Conservation (phyloP, 208 protist genomes). For the Phytomonas francai region DNA sequence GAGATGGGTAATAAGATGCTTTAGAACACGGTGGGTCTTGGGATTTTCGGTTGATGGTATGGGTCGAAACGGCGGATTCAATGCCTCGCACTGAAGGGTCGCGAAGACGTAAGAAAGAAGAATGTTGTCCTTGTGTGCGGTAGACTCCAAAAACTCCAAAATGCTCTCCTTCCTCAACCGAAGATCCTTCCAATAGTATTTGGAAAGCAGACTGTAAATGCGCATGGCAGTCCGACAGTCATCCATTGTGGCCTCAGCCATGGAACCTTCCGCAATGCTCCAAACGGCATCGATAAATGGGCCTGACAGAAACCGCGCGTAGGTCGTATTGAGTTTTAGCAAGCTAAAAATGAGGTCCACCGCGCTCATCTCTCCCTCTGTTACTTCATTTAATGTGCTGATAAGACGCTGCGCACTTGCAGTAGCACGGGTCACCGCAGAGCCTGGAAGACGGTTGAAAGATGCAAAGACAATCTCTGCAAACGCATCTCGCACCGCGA, state of each 20-base stretch:
- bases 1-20: conserved; percentile 67
- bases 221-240: conserved; percentile 82
- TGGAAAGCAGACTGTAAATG: conserved; percentile 79
- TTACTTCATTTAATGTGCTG: conserved; percentile 41
- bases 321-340: conserved; percentile 22
- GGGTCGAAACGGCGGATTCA: conserved; percentile 60
- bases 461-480: conserved; percentile 74
- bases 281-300: conserved; percentile 83
- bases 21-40: conserved; percentile 41
- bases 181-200: conserved; percentile 64
- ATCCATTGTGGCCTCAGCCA: conserved; percentile 21
- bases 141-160: conserved; percentile 50
- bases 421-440: conserved; percentile 37
- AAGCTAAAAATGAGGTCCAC: conserved; percentile 76
- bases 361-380: conserved; percentile 81
- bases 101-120: conserved; percentile 73
- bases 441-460: conserved; percentile 50
- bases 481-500: conserved; percentile 85
- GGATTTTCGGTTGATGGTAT: conserved; percentile 42
- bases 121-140: conserved; percentile 68
- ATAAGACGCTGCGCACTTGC: conserved; percentile 81
- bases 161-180: conserved; percentile 60
- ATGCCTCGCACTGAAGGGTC: conserved; percentile 55
- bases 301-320: conserved; percentile 16
- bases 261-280: conserved; percentile 72